Evolutionary conservation across 148 eudicot genomes (phyloP), one percentile per base, ranked within the genome.

Genomic region (Polygonum aviculare): DNA sequence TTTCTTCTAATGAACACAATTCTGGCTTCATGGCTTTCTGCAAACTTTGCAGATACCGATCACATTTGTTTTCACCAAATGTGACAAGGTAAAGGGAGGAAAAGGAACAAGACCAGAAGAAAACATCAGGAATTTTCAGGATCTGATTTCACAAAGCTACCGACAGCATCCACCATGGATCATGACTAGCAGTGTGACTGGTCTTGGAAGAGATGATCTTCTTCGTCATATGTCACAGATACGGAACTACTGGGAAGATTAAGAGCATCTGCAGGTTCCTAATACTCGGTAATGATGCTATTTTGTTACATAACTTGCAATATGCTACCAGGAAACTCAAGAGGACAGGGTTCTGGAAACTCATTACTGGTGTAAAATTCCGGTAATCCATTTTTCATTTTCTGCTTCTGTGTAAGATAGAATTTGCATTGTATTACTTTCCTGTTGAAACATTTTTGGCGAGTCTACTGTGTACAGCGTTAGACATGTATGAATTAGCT

Each of bases 141-240:
- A 88, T 80, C 77, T 90, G 78, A 81, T 95, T 39, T 86, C 81
- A 62, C 78, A 88, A 72, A 86, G 78, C 78, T 92, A 86, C 83
- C 79, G 80, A 74, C 77, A 78, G 54, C 92, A 82, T 54, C 97
- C 99, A 15, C 91, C 98, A 36, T 95, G 99, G 99, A 89, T 95
- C 79, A 95, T 92, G 97, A 90, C 97, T 19, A 90, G 96, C 83
- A 92, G 97, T 73, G 79, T 81, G 52, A 90, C 93, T 15, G 94
- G 96, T 55, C 83, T 95, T 84, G 99, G 99, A 74, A 85, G 99
- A 79, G 93, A 95, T 73, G 89, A 87, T 72, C 97, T 95, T 78
- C 98, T 95, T 60, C 84, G 86, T 76, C 98, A 95, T 73, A 83
- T 95, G 91, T 95, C 98, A n/a, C 98, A 92, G 79, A 88, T 95